Percentiles rank a stretch among this genome's conserved stretches.
Conservation (phyloP, 345 rosid genomes). For the Litchi chinensis region DNA sequence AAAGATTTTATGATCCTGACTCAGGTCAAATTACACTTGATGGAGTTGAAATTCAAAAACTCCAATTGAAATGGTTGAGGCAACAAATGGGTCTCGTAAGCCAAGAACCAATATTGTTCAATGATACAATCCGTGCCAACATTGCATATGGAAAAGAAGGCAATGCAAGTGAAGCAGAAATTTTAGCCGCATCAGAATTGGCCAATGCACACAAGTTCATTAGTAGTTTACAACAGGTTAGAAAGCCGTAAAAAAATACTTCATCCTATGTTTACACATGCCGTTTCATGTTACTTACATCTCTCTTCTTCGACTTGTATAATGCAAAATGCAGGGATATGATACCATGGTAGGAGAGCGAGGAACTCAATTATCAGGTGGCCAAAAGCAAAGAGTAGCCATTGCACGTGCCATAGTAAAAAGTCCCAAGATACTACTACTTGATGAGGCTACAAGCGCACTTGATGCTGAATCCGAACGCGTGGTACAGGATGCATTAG, state of each 20-base stretch:
- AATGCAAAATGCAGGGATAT: constrained; percentile 52
- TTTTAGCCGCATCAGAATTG: constrained; percentile 62
- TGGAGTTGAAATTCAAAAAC: constrained; percentile 60
- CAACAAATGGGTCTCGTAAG: constrained; percentile 80
- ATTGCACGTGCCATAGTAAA: constrained; percentile 61
- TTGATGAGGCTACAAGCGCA: constrained; percentile 70
- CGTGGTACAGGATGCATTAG: constrained; percentile 57
- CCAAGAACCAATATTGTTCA: constrained; percentile 79
- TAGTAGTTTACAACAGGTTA: constrained; percentile 75
- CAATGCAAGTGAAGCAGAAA: constrained; percentile 65
- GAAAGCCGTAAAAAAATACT: no score
- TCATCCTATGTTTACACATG: neutral
- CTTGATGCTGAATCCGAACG: constrained; percentile 60
- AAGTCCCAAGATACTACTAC: constrained; percentile 48
- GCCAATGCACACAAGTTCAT: constrained; percentile 89
- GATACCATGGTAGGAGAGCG: constrained; percentile 57
- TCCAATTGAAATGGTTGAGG: constrained; percentile 74
- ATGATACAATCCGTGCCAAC: constrained; percentile 74
- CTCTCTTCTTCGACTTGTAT: no score
- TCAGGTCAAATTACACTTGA: constrained; percentile 74
- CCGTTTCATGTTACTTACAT: neutral
- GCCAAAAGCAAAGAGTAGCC: constrained; percentile 65
- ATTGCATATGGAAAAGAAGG: constrained; percentile 83
- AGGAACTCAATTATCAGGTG: constrained; percentile 56
- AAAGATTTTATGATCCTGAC: constrained; percentile 79